phyloP scores from a whole-genome alignment of 2,329 filamentous ascomycete species.

The Triangularia setosa region DNA sequence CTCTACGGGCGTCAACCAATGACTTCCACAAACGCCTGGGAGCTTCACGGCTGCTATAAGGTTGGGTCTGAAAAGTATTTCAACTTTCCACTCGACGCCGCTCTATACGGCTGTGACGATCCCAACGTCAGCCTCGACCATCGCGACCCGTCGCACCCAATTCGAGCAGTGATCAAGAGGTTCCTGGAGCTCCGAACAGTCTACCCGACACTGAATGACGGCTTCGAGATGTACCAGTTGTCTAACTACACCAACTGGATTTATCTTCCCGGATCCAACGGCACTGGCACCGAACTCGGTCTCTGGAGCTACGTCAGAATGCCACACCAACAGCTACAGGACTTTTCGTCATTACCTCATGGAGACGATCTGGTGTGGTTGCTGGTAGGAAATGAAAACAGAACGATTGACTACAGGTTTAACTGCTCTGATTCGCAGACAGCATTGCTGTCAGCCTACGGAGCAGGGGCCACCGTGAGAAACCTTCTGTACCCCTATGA shows the following conservation, averaged over 20 bases:
- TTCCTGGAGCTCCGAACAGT: conserved; percentile 57
- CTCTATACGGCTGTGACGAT: conserved; percentile 53
- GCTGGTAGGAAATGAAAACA: conserved; percentile 47
- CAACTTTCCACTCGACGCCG: conserved; percentile 53
- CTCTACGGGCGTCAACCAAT: conserved; percentile 63
- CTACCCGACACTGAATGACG: conserved; percentile 58
- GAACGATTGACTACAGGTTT: conserved; percentile 51
- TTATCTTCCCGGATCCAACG: conserved; percentile 49
- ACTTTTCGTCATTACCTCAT: conserved; percentile 25
- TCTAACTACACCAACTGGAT: conserved; percentile 54
- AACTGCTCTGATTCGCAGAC: conserved; percentile 34
- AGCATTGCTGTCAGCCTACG: conserved; percentile 54
- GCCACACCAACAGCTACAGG: conserved; percentile 43
- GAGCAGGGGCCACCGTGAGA: conserved; percentile 51
- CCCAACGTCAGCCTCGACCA: conserved; percentile 54
- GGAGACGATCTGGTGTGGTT: conserved; percentile 47
- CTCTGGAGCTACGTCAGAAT: conserved; percentile 56
- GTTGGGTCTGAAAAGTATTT: conserved; percentile 54
- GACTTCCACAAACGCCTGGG: conserved; percentile 59
- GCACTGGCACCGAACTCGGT: conserved; percentile 50
- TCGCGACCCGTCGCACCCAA: conserved; percentile 57
- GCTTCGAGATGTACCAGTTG: conserved; percentile 51
- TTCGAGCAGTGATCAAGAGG: conserved; percentile 57
- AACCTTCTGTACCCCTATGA: conserved; percentile 63
- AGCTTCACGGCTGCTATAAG: conserved; percentile 60